Evolutionary conservation across 2,329 filamentous ascomycete species (phyloP).

Genomic region (Zasmidium citrigriseum): DNA sequence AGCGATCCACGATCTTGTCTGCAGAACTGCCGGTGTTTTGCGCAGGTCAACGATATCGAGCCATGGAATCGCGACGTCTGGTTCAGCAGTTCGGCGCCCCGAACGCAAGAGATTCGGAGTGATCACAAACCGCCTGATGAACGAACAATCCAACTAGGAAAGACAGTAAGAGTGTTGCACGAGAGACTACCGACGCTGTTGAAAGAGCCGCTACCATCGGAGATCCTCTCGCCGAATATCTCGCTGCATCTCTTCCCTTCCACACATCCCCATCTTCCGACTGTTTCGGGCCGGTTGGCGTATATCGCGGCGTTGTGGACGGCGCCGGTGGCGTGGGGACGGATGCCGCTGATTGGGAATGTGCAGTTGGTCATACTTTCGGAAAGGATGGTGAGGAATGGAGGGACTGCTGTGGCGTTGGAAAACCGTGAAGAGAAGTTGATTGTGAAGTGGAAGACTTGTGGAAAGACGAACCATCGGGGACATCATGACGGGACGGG

Average conservation of each 20-base stretch:
- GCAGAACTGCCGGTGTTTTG: constrained; percentile 32
- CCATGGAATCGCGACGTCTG: constrained; percentile 39
- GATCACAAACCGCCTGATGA: constrained; percentile 55
- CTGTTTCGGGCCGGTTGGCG: constrained; percentile 84
- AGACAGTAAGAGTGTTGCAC: constrained; percentile 63
- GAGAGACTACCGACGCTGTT: constrained; percentile 63
- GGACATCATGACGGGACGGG: constrained; percentile 39
- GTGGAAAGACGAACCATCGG: constrained; percentile 52
- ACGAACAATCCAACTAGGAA: constrained; percentile 62
- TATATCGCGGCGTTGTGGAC: constrained; percentile 96
- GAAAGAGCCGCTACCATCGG: constrained; percentile 60
- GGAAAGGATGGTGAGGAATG: constrained; percentile 75
- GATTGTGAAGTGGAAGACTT: constrained; percentile 86
- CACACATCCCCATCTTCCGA: constrained; percentile 84
- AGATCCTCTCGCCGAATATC: constrained; percentile 64
- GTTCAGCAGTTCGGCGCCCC: constrained; percentile 45
- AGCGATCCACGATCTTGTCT: constrained; percentile 25
- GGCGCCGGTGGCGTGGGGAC: constrained; percentile 92
- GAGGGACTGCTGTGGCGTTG: constrained; percentile 42
- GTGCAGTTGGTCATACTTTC: constrained; percentile 84
- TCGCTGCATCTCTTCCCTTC: constrained; percentile 66
- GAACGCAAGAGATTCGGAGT: constrained; percentile 16
- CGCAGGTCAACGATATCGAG: constrained; percentile 32
- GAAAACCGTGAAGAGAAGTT: constrained; percentile 68
- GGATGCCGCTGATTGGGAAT: constrained; percentile 86